Base-by-base conservation (phyloP, 495 filamentous ascomycete genomes). In the Penicillium coprophilum region DNA sequence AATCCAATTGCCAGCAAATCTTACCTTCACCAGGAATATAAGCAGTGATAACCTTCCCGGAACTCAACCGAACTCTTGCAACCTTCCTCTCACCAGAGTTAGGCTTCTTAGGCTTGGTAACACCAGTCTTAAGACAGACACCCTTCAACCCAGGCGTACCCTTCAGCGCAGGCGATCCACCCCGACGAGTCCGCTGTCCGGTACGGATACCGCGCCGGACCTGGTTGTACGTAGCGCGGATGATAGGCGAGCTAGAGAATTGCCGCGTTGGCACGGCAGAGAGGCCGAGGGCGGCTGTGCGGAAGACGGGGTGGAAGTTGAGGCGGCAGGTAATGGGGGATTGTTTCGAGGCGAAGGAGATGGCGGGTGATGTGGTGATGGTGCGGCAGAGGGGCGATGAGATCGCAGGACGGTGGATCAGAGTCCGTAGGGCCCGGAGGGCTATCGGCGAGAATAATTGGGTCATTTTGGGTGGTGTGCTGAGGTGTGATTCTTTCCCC, bases 41-140 rank as follows among this genome's bases (percentile, higher is more conserved):
- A 54, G 85, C 86, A 53, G 87, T 96, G 57, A 98, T 80, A 53
- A 92, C 80, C 69, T 86, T 89, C 60, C 94, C 95, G 63, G 82
- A 91, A 60, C 90, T 94, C 72, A 98, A 77, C 56, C 92, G 75
- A 15, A 98, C 86, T 71, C 91, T 87, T 1, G 92, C 92, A 23
- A 87, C 89, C 79, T 98, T 98, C 44, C 94, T 76, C 75, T 96
- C 90, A 30, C 89, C 95, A 17, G 94, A 98, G 71, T 98, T 98
- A 43, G 94, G 94, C 76, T 98, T 98, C 85, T 98, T 97, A 21
- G 94, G 94, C 68, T 92, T 92, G 64, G 89, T 92, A 43, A 91
- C 87, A 67, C 86, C 87, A 55, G 96, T 95, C 68, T 92, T 91
- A 54, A 97, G 73, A 72, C 95, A 97, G 23, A 98, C 94, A 58